Evolutionary conservation across 2,329 filamentous ascomycete species (phyloP), one percentile per base, ranked within the genome.

Genomic region (Xylogone sp.): DNA sequence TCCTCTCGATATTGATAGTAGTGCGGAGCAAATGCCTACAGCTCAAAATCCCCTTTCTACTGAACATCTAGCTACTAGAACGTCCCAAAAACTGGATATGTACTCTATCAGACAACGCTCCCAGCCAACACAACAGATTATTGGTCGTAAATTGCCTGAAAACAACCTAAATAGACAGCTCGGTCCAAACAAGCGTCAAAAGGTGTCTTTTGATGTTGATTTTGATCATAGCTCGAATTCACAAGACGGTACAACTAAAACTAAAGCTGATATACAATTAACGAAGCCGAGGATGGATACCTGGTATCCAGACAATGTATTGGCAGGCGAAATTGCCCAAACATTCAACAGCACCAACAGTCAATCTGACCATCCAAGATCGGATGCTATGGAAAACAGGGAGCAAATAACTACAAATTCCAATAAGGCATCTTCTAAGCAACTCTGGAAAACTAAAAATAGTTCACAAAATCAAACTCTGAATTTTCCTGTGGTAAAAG

Each of bases 401-500:
- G 6, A 16, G 8, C 8, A 39, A 7, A 39, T 5, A 39, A 5
- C 34, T 5, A 39, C 34, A 16, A 39, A 42, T 21, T 18, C 22
- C 19, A 43, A 31, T 21, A 46, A 51, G 29, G 54, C 45, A 21
- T 48, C 52, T 3, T 73, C 71, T 3, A 74, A 77, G 56, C 60
- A 63, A 27, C 68, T 65, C 49, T 63, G 61, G 61, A 74, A 68
- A 68, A 65, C 46, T 64, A 64, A 6, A 49, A 52, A 59, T 3
- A 53, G 48, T 16, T 45, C 56, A 5, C 56, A 70, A 57, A 66
- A 70, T 57, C 62, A 75, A 55, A 76, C 73, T 20, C 71, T 90
- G 21, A 77, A 76, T 22, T 95, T 90, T 61, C 79, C 86, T 1
- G 80, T 91, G 12, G 88, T 93, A 20, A 95, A 96, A 68, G 83